A percentile compares a stretch with the other conserved stretches of the same genome.
These are phyloP conservation scores for Backusella psychrophila DNA, from an alignment of 192 early-diverging fungal genomes.

Conservation along the genomic window DNA sequence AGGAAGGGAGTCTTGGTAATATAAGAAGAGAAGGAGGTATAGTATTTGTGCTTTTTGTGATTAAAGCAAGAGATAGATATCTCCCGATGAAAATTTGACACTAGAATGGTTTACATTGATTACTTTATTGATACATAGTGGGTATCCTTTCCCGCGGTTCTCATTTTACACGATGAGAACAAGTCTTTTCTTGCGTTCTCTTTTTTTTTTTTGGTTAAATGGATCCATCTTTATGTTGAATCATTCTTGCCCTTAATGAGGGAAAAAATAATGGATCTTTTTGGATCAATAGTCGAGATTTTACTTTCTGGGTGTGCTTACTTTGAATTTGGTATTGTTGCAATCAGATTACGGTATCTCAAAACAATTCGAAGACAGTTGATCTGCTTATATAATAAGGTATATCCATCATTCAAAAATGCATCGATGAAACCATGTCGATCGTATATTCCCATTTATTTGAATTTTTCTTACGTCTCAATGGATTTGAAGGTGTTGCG, in stretches of 20 bases:
- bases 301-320: neutral
- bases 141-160: neutral
- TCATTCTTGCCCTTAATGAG: neutral
- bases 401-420: no score
- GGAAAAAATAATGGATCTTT: neutral
- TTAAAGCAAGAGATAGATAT: neutral
- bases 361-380: neutral
- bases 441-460: no score
- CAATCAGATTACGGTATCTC: neutral
- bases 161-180: no score
- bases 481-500: no score
- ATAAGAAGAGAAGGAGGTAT: neutral
- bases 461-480: no score
- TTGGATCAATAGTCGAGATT: neutral
- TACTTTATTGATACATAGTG: neutral
- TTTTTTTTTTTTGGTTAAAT: neutral
- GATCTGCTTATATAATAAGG: no score
- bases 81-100: neutral
- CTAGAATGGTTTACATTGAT: neutral
- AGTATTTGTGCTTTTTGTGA: neutral
- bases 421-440: no score
- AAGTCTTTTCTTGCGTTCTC: neutral
- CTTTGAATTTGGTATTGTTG: slow-evolving; percentile 3
- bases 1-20: neutral
- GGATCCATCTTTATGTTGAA: neutral